These are phyloP conservation scores for Penicillium parvum DNA, from an alignment of 495 filamentous ascomycete species.

Conservation along the genomic window DNA sequence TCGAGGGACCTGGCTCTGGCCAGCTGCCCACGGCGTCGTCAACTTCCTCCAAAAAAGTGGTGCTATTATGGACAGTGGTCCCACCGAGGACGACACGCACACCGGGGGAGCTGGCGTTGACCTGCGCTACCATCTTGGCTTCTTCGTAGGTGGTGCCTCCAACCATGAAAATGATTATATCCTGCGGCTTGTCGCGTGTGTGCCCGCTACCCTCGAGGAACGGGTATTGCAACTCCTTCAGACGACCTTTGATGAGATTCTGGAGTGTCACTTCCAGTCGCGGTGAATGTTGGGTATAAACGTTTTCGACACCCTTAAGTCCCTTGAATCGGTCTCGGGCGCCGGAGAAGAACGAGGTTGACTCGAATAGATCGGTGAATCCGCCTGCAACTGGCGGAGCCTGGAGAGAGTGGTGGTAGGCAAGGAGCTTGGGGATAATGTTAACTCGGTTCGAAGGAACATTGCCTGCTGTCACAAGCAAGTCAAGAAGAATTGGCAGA, in stretches of 20 bases:
- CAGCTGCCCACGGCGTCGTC: slow-evolving; percentile 74
- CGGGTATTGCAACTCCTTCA: slow-evolving; percentile 81
- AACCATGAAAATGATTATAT: slow-evolving; percentile 89
- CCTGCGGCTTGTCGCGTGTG: slow-evolving; percentile 91
- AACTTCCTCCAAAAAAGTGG: slow-evolving; percentile 81
- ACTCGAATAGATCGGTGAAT: slow-evolving; percentile 87
- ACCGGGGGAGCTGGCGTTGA: slow-evolving; percentile 88
- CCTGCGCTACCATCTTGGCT: slow-evolving; percentile 85
- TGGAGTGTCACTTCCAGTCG: slow-evolving; percentile 81
- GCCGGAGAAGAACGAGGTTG: slow-evolving; percentile 83
- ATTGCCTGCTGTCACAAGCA: slow-evolving; percentile 71
- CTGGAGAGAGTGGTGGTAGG: slow-evolving; percentile 81
- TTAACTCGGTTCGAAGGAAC: slow-evolving; percentile 69
- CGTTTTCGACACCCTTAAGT: slow-evolving; percentile 94
- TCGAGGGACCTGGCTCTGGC: slow-evolving; percentile 67
- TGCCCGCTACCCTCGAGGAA: slow-evolving; percentile 83
- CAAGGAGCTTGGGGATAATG: slow-evolving; percentile 70
- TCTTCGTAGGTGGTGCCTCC: slow-evolving; percentile 95
- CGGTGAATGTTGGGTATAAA: slow-evolving; percentile 96
- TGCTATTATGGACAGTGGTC: slow-evolving; percentile 80
- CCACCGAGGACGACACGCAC: slow-evolving; percentile 83
- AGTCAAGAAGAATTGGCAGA: slow-evolving; percentile 75
- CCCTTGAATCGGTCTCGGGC: slow-evolving; percentile 89
- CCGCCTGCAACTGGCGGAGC: slow-evolving; percentile 63
- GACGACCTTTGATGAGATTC: slow-evolving; percentile 83